Conservation (phyloP, 192 early-diverging fungal genomes). For the Helicostylum pulchrum region DNA sequence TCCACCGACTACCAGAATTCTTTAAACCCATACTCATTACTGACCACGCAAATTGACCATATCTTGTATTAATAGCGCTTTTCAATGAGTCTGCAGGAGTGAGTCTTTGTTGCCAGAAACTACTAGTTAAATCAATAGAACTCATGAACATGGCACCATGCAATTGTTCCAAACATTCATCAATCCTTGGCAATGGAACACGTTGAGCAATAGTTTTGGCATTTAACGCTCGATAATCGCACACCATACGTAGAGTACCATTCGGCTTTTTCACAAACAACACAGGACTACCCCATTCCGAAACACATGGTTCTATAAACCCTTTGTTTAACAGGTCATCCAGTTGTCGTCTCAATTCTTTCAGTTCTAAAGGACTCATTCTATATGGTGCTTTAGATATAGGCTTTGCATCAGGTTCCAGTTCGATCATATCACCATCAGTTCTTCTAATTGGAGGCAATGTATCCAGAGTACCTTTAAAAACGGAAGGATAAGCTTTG, state of each 20-base stretch:
- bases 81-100: conserved; percentile 31
- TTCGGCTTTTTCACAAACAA: conserved; percentile 53
- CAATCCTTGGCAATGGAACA: conserved; percentile 49
- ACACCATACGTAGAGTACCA: conserved; percentile 42
- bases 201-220: conserved; percentile 43
- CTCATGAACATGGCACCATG: conserved; percentile 42
- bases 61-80: conserved; percentile 31
- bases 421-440: too few species aligned
- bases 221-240: conserved; percentile 57
- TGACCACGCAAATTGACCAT: conserved; percentile 19
- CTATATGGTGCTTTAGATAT: background rate
- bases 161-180: conserved; percentile 39
- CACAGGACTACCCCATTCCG: conserved; percentile 38
- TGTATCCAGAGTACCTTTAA: background rate
- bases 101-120: conserved; percentile 45
- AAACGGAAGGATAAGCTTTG: background rate
- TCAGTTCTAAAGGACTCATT: conserved; percentile 17
- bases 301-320: conserved; percentile 31
- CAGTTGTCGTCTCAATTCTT: conserved; percentile 29
- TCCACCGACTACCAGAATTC: conserved; percentile 23
- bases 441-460: background rate
- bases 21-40: conserved; percentile 30
- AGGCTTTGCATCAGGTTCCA: background rate
- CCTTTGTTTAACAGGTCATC: conserved; percentile 22
- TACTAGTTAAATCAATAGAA: conserved; percentile 38